Evolutionary conservation across 768 basidiomycete species (phyloP).

Genomic region (Lactifluus subvellereus): DNA sequence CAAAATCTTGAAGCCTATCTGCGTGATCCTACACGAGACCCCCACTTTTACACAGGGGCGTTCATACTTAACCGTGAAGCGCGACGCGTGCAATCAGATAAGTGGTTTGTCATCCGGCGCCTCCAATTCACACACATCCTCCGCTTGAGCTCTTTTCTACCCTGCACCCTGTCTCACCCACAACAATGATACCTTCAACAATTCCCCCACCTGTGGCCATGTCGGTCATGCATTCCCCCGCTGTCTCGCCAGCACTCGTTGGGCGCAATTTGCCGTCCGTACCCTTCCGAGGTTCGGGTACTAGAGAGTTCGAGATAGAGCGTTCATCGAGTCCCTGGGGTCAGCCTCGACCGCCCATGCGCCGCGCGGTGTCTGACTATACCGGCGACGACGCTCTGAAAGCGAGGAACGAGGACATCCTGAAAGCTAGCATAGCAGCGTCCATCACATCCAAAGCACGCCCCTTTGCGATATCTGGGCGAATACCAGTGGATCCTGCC

Average conservation of each 20-base stretch:
- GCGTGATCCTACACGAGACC: conserved; percentile 3
- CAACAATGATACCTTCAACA: conserved; percentile 22
- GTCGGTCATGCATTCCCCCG: conserved; percentile 20
- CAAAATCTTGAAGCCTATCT: conserved; percentile 1
- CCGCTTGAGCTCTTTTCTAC: conserved; percentile 6
- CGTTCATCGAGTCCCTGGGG: conserved; percentile 26
- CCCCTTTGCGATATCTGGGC: conserved; percentile 60
- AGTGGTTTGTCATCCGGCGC: conserved; percentile 15
- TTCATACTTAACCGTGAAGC: neutral
- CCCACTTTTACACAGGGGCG: neutral
- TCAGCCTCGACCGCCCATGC: conserved; percentile 22
- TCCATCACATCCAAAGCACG: conserved; percentile 54
- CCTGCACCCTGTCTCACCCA: conserved; percentile 7
- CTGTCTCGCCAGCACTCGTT: conserved; percentile 20
- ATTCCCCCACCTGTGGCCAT: neutral
- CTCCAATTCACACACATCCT: neutral
- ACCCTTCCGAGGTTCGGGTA: conserved; percentile 39
- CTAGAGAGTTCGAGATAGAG: conserved; percentile 62
- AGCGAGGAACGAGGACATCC: conserved; percentile 43
- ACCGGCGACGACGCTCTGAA: conserved; percentile 50
- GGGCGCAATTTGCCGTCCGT: conserved; percentile 24
- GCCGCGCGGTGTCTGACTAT: conserved; percentile 38
- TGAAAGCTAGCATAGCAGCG: conserved; percentile 50
- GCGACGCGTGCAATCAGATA: conserved; percentile 14
- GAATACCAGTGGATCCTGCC: conserved; percentile 64